Conservation (phyloP, 768 basidiomycete genomes). For the Auricularia sp. region DNA sequence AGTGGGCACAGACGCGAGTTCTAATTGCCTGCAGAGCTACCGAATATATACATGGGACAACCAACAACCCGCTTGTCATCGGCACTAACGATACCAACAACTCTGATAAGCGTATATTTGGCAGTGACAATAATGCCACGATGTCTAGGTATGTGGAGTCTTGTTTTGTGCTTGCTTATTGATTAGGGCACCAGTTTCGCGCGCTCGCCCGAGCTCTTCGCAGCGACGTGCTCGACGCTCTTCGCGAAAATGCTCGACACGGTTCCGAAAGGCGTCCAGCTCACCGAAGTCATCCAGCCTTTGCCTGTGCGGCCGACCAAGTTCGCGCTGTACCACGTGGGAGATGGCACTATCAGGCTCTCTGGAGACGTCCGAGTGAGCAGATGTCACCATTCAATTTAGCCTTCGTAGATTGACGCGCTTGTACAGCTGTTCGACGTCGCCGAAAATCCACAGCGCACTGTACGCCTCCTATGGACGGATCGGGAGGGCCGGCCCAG, state of each 20-base stretch:
- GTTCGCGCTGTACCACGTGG: not conserved
- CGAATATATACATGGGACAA: constrained; percentile 30
- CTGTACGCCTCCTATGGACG: too few species aligned
- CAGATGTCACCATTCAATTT: not conserved
- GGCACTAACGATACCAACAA: constrained; percentile 23
- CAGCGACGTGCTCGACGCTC: constrained; percentile 28
- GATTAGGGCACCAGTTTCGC: constrained; percentile 16
- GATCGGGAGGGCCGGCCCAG: too few species aligned
- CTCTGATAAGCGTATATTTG: constrained; percentile 33
- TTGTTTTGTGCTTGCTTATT: not conserved
- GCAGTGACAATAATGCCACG: constrained; percentile 29
- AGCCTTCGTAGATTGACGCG: too few species aligned
- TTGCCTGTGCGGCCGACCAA: not conserved
- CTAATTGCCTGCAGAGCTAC: constrained; percentile 22
- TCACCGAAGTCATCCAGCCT: constrained; percentile 29
- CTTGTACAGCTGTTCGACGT: too few species aligned
- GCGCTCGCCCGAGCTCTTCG: constrained; percentile 22
- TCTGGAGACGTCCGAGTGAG: not conserved
- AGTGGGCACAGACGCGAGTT: constrained; percentile 26
- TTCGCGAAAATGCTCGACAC: constrained; percentile 39
- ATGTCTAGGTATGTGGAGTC: constrained; percentile 26
- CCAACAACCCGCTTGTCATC: constrained; percentile 30
- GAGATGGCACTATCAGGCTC: not conserved
- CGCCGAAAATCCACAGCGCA: constrained; percentile 16
- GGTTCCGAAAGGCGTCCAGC: constrained; percentile 33